Conservation (phyloP, 345 rosid genomes). For the Orychophragmus violaceus region DNA sequence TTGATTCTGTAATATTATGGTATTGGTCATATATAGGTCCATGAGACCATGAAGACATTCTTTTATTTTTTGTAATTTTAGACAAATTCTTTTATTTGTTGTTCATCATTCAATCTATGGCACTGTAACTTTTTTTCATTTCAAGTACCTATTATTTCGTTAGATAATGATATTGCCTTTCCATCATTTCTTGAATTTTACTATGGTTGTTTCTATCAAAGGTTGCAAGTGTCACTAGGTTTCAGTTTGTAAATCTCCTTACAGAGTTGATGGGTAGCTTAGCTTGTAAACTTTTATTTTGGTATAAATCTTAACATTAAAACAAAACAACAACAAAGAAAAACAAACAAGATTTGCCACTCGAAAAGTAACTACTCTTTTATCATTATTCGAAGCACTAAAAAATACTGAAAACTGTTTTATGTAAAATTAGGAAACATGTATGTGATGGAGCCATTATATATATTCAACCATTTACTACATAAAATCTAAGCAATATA, state of each 20-base stretch:
- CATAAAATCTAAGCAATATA: background rate
- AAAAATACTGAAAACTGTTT: background rate
- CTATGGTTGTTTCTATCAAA: background rate
- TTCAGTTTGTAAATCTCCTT: background rate
- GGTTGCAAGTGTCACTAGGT: background rate
- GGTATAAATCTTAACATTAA: background rate
- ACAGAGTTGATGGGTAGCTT: background rate
- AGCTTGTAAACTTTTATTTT: background rate
- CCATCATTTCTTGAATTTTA: too few relatives aligned
- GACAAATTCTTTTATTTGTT: slow-evolving; percentile 12
- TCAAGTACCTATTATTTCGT: too few relatives aligned
- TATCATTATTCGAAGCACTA: background rate
- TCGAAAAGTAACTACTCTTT: too few relatives aligned
- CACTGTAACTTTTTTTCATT: background rate
- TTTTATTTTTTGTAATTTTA: slow-evolving; percentile 12
- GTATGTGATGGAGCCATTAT: background rate
- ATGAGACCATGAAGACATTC: background rate
- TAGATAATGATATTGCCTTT: too few relatives aligned
- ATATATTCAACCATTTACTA: background rate
- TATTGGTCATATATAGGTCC: slow-evolving; percentile 25
- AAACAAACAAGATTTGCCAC: background rate
- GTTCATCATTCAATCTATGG: slow-evolving; percentile 10
- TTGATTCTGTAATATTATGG: slow-evolving; percentile 18
- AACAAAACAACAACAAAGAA: background rate
- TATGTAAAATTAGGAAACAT: background rate